Percentiles rank a stretch among this genome's conserved stretches.
phyloP scores from a whole-genome alignment of 2,329 filamentous ascomycete species.

The Colletotrichum caudatum region DNA sequence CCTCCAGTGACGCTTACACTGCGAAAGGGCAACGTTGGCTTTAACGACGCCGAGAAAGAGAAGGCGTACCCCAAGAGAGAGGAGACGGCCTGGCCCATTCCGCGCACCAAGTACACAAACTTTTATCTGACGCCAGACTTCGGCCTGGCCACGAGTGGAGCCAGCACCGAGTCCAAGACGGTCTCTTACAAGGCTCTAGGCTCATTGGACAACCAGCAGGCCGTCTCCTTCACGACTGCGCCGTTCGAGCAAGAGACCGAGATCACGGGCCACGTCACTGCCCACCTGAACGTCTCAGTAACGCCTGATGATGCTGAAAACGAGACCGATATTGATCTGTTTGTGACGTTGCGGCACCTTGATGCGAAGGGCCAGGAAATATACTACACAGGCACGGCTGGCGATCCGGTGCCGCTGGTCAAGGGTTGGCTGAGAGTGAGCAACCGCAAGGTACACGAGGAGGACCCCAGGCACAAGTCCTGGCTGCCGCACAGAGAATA shows the following conservation, averaged over 20 bases:
- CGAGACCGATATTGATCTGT: slow-evolving; percentile 70
- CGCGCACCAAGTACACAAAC: slow-evolving; percentile 72
- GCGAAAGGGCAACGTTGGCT: slow-evolving; percentile 74
- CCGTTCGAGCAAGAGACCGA: slow-evolving; percentile 74
- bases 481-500: slow-evolving; percentile 72
- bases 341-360: slow-evolving; percentile 72
- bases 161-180: slow-evolving; percentile 43
- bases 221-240: slow-evolving; percentile 68
- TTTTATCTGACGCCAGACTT: slow-evolving; percentile 67
- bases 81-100: slow-evolving; percentile 76
- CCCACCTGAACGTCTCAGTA: slow-evolving; percentile 73
- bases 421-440: slow-evolving; percentile 74
- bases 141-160: slow-evolving; percentile 52
- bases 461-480: slow-evolving; percentile 62
- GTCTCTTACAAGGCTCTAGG: slow-evolving; percentile 72
- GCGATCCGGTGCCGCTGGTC: slow-evolving; percentile 71
- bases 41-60: slow-evolving; percentile 73
- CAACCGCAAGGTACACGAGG: slow-evolving; percentile 64
- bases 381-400: slow-evolving; percentile 74
- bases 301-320: slow-evolving; percentile 62
- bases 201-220: slow-evolving; percentile 63
- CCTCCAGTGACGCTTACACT: slow-evolving; percentile 71
- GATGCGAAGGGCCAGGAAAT: slow-evolving; percentile 66
- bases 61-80: slow-evolving; percentile 64
- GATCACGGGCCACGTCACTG: slow-evolving; percentile 75